Evolutionary conservation across 75 land plant genomes (phyloP).

Genomic region (Isoetes taiwanensis): DNA sequence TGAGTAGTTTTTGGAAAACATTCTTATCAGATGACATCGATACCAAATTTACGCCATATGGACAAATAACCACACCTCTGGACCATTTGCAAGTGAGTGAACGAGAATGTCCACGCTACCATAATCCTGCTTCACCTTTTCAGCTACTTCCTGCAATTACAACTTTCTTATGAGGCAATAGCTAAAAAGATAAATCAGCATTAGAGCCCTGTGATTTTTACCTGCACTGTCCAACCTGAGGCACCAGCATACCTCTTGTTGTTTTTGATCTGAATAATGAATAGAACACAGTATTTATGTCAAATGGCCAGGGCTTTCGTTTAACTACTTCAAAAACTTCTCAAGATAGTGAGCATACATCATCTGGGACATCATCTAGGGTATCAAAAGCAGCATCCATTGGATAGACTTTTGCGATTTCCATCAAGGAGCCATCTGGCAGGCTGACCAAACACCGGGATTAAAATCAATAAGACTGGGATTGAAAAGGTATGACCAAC

Average conservation of each 20-base stretch:
- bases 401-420: conserved; percentile 81
- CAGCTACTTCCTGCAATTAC: conserved; percentile 72
- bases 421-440: conserved; percentile 92
- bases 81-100: conserved; percentile 95
- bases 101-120: conserved; percentile 96
- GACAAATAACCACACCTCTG: conserved; percentile 41
- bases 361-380: conserved; percentile 95
- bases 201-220: conserved; percentile 14
- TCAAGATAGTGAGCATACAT: no score
- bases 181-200: background rate
- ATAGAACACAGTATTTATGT: no score
- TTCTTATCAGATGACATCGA: no score
- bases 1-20: no score
- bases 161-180: background rate
- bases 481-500: background rate
- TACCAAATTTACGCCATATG: no score
- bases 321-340: no score
- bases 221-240: conserved; percentile 85
- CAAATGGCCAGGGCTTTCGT: no score
- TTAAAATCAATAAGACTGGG: background rate
- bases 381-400: conserved; percentile 92
- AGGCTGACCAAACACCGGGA: no score
- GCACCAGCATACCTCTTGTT: conserved; percentile 93
- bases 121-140: conserved; percentile 80
- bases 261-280: conserved; percentile 55